phyloP scores from a whole-genome alignment of 208 protist species.

The Crithidia bombi region DNA sequence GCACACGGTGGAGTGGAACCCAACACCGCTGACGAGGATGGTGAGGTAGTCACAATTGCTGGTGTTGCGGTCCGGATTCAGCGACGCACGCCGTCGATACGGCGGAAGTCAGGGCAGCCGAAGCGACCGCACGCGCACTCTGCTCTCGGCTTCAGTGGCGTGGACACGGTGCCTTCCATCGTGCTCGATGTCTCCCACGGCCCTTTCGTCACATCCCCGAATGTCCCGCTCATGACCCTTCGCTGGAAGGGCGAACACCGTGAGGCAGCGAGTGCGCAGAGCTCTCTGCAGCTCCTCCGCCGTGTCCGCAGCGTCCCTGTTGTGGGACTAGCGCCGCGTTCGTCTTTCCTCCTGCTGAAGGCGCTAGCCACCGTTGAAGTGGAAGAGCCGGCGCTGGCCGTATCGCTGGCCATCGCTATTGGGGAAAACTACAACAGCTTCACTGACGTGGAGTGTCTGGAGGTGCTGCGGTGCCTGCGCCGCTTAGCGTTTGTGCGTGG shows the following conservation, averaged over 20 bases:
- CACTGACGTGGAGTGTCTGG: constrained; percentile 65
- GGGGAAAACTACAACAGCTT: constrained; percentile 78
- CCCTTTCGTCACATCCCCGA: constrained; percentile 65
- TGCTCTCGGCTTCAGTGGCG: constrained; percentile 65
- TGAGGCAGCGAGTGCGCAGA: constrained; percentile 52
- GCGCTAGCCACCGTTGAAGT: constrained; percentile 69
- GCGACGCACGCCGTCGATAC: constrained; percentile 22
- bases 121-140: constrained; percentile 40
- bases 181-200: constrained; percentile 75
- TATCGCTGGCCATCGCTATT: constrained; percentile 76
- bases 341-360: constrained; percentile 70
- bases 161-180: constrained; percentile 72
- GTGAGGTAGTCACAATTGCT: constrained; percentile 34
- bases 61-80: constrained; percentile 24
- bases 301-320: constrained; percentile 40
- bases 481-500: constrained; percentile 70
- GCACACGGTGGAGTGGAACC: background rate
- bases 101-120: constrained; percentile 33
- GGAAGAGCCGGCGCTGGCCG: constrained; percentile 70
- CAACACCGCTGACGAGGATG: constrained; percentile 7
- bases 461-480: constrained; percentile 81
- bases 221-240: constrained; percentile 50
- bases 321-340: constrained; percentile 65
- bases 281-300: constrained; percentile 59
- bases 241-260: constrained; percentile 83